Percentiles rank a stretch among this genome's conserved stretches.
phyloP scores from a whole-genome alignment of 192 early-diverging fungal genomes.

The Rhizoclosmatium globosum region DNA sequence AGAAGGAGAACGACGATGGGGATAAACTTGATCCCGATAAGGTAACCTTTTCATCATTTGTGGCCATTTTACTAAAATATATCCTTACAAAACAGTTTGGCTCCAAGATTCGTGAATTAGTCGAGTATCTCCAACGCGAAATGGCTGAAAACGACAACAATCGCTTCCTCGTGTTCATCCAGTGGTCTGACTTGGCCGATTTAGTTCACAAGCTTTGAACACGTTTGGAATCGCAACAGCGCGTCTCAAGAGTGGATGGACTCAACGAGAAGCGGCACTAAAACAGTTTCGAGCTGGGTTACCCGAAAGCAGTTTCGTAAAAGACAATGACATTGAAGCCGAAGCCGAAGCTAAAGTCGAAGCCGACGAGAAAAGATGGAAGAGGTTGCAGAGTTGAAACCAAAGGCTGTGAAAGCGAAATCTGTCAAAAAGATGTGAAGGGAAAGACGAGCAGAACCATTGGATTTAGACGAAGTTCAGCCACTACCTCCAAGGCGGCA shows the following conservation, averaged over 20 bases:
- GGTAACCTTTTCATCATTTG: too few relatives aligned
- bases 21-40: not conserved
- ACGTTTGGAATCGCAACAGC: constrained; percentile 27
- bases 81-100: constrained; percentile 22
- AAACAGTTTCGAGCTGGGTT: constrained; percentile 24
- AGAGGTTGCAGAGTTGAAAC: too few relatives aligned
- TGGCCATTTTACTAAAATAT: too few relatives aligned
- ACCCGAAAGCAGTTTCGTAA: too few relatives aligned
- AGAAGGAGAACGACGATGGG: not conserved
- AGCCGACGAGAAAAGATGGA: too few relatives aligned
- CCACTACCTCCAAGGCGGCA: too few relatives aligned
- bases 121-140: constrained; percentile 13
- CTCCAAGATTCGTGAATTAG: constrained; percentile 32
- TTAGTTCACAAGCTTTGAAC: constrained; percentile 14
- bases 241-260: constrained; percentile 13
- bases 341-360: too few relatives aligned
- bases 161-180: constrained; percentile 35
- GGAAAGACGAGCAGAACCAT: too few relatives aligned
- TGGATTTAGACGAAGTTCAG: too few relatives aligned
- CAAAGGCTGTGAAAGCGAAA: too few relatives aligned
- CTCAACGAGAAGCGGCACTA: constrained; percentile 7
- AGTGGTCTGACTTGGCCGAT: constrained; percentile 25
- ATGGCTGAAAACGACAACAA: not conserved
- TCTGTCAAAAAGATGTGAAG: too few relatives aligned
- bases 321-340: too few relatives aligned